Percentiles rank a stretch among this genome's conserved stretches.
phyloP scores from a whole-genome alignment of 192 early-diverging fungal species.

The Entomortierella chlamydospora region DNA sequence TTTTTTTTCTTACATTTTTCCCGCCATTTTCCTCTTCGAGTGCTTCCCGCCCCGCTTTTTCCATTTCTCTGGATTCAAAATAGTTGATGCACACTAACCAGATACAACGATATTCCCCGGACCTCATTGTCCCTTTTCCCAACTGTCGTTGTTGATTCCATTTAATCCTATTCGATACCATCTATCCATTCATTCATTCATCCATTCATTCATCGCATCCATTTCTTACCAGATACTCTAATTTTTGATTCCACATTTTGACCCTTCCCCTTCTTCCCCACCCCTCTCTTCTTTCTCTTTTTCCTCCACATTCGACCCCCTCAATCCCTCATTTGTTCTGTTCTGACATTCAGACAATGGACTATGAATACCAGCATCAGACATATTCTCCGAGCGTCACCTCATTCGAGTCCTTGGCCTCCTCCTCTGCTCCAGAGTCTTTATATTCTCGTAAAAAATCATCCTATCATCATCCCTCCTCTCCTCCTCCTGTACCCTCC shows the following conservation, averaged over 20 bases:
- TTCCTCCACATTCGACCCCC: background rate
- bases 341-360: constrained; percentile 10
- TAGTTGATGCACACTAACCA: background rate
- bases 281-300: background rate
- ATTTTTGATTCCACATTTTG: no score
- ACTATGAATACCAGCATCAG: constrained; percentile 35
- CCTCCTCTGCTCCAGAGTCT: constrained; percentile 15
- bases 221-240: no score
- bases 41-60: background rate
- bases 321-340: background rate
- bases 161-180: background rate
- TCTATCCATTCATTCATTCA: background rate
- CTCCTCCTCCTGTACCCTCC: constrained; percentile 16
- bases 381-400: background rate
- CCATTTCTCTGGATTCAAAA: background rate
- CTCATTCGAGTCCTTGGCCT: constrained; percentile 6
- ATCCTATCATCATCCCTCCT: constrained; percentile 14
- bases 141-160: background rate
- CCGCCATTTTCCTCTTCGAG: background rate
- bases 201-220: no score
- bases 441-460: constrained; percentile 18
- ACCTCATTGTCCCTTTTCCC: background rate
- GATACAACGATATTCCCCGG: background rate
- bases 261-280: constrained; percentile 2
- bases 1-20: background rate